Evolutionary conservation across 1,284 basidiomycete genomes (phyloP).

Genomic region (Ceratobasidium sp.): DNA sequence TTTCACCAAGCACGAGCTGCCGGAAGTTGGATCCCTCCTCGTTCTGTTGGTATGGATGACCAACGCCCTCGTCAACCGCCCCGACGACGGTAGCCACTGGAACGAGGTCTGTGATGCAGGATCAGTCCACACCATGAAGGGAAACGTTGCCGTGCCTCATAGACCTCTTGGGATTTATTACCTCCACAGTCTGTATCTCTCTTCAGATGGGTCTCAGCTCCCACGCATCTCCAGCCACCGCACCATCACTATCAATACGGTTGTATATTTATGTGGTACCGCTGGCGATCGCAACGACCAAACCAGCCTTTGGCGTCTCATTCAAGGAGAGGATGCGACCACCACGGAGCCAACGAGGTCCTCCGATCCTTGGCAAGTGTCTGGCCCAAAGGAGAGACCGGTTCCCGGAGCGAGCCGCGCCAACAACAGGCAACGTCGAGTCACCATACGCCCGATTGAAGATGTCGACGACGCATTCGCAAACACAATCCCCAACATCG

Average conservation of each 20-base stretch:
- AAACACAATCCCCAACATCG: not conserved
- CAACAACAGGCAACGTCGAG: no score
- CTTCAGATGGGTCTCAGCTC: not conserved
- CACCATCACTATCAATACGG: not conserved
- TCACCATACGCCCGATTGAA: no score
- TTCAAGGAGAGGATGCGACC: not conserved
- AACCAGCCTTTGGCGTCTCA: not conserved
- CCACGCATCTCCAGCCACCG: slow-evolving; percentile 16
- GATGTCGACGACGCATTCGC: not conserved
- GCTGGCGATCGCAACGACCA: no score
- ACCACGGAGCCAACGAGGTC: not conserved
- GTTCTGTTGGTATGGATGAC: slow-evolving; percentile 8
- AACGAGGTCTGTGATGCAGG: slow-evolving; percentile 8
- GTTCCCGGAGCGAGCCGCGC: no score
- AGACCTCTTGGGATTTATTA: not conserved
- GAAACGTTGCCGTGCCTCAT: not conserved
- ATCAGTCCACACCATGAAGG: not conserved
- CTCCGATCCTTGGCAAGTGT: no score
- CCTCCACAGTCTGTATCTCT: not conserved
- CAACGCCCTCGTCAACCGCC: slow-evolving; percentile 19
- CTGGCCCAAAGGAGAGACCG: no score
- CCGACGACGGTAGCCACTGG: slow-evolving; percentile 4
- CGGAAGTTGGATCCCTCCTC: slow-evolving; percentile 1
- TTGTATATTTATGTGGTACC: slow-evolving; percentile 13
- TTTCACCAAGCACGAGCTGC: not conserved